phyloP scores from a whole-genome alignment of 345 rosid species.

The Hibiscus trionum region DNA sequence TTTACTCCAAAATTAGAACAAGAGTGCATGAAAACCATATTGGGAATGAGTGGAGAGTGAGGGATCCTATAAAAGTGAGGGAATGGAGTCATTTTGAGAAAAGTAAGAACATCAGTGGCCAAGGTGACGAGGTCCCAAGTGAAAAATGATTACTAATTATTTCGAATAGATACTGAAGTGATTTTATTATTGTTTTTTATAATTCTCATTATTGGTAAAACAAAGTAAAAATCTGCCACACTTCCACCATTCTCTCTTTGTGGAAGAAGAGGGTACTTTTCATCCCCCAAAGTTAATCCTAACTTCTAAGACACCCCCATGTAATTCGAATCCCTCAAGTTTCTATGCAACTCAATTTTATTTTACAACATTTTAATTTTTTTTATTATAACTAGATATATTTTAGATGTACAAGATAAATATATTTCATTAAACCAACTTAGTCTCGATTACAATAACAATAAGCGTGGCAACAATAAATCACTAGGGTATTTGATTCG shows the following conservation, averaged over 20 bases:
- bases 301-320: too few relatives aligned
- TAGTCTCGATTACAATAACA: too few relatives aligned
- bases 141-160: conserved; percentile 53
- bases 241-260: conserved; percentile 1
- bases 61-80: conserved; percentile 33
- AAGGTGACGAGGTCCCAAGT: conserved; percentile 26
- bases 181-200: conserved; percentile 23
- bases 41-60: conserved; percentile 20
- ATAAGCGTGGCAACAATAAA: too few relatives aligned
- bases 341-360: not conserved
- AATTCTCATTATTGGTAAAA: conserved; percentile 40
- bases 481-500: too few relatives aligned
- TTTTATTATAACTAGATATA: too few relatives aligned
- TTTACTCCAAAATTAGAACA: conserved; percentile 12
- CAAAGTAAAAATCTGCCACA: conserved; percentile 20
- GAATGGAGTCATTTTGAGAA: conserved; percentile 24
- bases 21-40: conserved; percentile 23
- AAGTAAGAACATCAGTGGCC: conserved; percentile 20
- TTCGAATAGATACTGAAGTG: conserved; percentile 42
- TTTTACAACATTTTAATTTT: not conserved
- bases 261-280: not conserved
- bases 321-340: too few relatives aligned
- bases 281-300: too few relatives aligned
- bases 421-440: too few relatives aligned
- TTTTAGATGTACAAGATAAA: too few relatives aligned